Base-by-base conservation (phyloP, 2,329 filamentous ascomycete genomes). In the Beauveria brongniartii region DNA sequence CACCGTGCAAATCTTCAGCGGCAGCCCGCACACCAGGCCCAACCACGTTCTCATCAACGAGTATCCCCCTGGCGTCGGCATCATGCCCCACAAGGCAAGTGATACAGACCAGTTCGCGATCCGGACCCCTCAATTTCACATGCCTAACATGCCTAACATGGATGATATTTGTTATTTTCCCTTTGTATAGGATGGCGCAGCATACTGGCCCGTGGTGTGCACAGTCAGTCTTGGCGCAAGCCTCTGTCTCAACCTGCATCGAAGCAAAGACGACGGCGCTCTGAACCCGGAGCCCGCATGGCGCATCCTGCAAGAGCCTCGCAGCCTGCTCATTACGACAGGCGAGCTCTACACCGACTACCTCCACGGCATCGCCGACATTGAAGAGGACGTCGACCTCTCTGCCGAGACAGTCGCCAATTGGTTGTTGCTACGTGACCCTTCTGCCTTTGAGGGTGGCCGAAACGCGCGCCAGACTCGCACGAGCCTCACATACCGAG, bases 31-130 rank as follows among this genome's bases (percentile, higher is more conserved):
- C 69, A 68, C 77, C 20, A 80, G 78, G 4, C 91, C 93, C 3
- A 99, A 97, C 68, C 94, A 97, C 74, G 91, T 96, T 51, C 80
- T 97, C 43, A 86, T 97, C 67, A 99, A 99, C 70, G 92, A 97
- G 72, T 99, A 97, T 72, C 80, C 81, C 1, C 85, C 90, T 0
- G 91, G 90, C 2, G 84, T 96, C 64, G 93, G 93, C n/a, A 97
- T 97, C 66, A 96, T 97, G 90, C 87, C 92, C 52, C 93, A 97
- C 72, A 94, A 97, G 77, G 72, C 30, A 60, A 28, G 50, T 60
- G 9, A 41, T 41, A 59, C 48, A 24, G n/a, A 28, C 6, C 46
- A 12, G 26, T 14, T 22, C 37, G 12, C 34, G 18, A 47, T n/a
- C 28, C 18, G 10, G 10, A 24, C 24, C 48, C 40, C 30, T 28